Base-by-base conservation (phyloP, 2,329 filamentous ascomycete species). In the Fusarium paranaense region DNA sequence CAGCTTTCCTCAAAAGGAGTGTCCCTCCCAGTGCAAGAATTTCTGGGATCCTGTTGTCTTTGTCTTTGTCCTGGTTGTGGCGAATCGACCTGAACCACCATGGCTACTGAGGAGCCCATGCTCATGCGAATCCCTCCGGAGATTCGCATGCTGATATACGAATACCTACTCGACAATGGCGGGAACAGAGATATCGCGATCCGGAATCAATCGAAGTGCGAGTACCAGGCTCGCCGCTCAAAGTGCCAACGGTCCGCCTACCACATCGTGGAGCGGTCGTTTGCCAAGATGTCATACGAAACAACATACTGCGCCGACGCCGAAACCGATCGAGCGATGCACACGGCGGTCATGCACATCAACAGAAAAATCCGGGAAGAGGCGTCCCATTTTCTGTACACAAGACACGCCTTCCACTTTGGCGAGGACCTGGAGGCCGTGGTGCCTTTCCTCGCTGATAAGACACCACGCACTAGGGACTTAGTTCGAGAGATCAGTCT, bases 371-470 rank as follows among this genome's bases (percentile, higher is more conserved):
- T 91, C 60, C 84, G 91, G 78, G 82, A 84, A 67, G 90, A 92
- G 78, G 87, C 88, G n/a, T 82, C 87, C 5, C 84, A 87, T 66
- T 78, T 89, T 18, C 82, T 92, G 5, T 92, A 92, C 80, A 84
- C 83, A 9, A 82, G 79, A 64, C 88, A 91, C 78, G 83, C 83
- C 1, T 92, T 92, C 79, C 86, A 88, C 75, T 92, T 92, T 78
- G 87, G 87, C 70, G 85, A 85, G 57, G 85, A 90, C 80, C 84
- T 92, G 72, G 90, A 92, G 80, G 89, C 90, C 18, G 85, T 90
- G 7, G 85, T 87, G 1, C 89, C 90, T 0, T 92, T 92, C 78
- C 82, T 92, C 42, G 82, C 83, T 35, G 89, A 92, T 78, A 84
- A 91, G 37, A 89, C 87, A 3, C 83, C 86, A 1, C 74, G 79